Base-by-base conservation (phyloP, 116 monocot genomes). In the Zostera marina region DNA sequence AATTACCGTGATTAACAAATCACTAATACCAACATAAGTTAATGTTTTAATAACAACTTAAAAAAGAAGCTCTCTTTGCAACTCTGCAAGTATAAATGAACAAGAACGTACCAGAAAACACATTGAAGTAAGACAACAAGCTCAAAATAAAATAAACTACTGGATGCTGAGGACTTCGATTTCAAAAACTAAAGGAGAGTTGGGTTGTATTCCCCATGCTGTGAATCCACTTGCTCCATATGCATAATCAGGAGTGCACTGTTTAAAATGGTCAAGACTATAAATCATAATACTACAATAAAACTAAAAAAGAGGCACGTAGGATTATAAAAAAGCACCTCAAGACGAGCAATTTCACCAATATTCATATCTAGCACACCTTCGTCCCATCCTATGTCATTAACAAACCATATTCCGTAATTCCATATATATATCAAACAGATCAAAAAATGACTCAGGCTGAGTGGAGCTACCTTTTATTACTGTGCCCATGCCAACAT, bases 341-440 rank as follows among this genome's bases (percentile, higher is more conserved):
- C 62, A 70, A 93, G 81, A 45, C 75, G 77, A 63, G 88, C 81
- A 70, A 77, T 62, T 84, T 93, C 93, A 54, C 88, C 93, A 8
- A 88, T 22, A 67, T 87, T 81, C 93, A 93, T 93, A 44, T 43
- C 79, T 62, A 93, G 16, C 25, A 93, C 93, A 38, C 93, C 93
- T 68, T 93, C 93, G 70, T 93, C 93, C 93, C 93, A 93, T 55
- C 88, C 93, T 92, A 43, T 11, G n/a, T n/a, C n/a, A n/a, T n/a
- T n/a, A n/a, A n/a, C n/a, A n/a, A n/a, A n/a, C n/a, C n/a, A 61
- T 52, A 9, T 9, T 20, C n/a, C n/a, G n/a, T n/a, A n/a, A 39
- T 9, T 32, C 32, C 32, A 32, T 3, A 32, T 32, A 59, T 41
- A 20, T 42, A 43, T 0, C 21, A 44, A 9, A 22, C 16, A 41